Evolutionary conservation across 139 green algal species (phyloP).

Genomic region (Diplosphaera chodatii): DNA sequence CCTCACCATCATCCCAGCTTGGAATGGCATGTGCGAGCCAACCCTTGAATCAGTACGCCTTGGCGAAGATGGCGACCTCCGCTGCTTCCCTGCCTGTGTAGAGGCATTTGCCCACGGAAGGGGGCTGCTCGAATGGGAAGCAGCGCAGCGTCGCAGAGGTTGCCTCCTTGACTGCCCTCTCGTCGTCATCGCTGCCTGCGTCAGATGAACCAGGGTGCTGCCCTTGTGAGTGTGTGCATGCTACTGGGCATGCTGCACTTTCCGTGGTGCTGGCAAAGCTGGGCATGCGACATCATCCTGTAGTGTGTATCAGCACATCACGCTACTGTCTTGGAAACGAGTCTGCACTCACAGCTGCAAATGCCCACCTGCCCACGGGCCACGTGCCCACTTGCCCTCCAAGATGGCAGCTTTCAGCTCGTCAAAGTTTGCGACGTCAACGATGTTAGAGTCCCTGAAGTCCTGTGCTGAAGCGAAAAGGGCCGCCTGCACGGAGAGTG

Average conservation of each 20-base stretch:
- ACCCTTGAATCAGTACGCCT: constrained; percentile 95
- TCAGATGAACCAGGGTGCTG: too few relatives aligned
- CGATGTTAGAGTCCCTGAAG: constrained; percentile 94
- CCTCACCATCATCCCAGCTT: too few relatives aligned
- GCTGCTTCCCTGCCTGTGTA: constrained; percentile 63
- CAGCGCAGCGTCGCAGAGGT: constrained; percentile 87
- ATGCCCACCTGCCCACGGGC: constrained; percentile 74
- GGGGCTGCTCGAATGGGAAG: constrained; percentile 92
- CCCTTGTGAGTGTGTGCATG: too few relatives aligned
- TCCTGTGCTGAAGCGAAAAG: constrained; percentile 63
- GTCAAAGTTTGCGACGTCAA: constrained; percentile 89
- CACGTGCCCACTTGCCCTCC: constrained; percentile 85
- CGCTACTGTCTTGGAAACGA: too few relatives aligned
- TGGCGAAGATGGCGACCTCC: constrained; percentile 94
- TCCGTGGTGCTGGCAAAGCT: too few relatives aligned
- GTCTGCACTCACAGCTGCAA: too few relatives aligned
- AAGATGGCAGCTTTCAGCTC: constrained; percentile 82
- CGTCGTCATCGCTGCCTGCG: constrained; percentile 68
- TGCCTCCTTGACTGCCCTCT: constrained; percentile 91
- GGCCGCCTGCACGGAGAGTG: constrained; percentile 37
- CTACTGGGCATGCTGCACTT: too few relatives aligned
- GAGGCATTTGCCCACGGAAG: constrained; percentile 59
- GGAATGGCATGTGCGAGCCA: too few relatives aligned
- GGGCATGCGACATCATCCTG: too few relatives aligned
- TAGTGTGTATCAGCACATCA: too few relatives aligned